Conservation (phyloP, 768 basidiomycete genomes). For the Podaxis pistillaris region DNA sequence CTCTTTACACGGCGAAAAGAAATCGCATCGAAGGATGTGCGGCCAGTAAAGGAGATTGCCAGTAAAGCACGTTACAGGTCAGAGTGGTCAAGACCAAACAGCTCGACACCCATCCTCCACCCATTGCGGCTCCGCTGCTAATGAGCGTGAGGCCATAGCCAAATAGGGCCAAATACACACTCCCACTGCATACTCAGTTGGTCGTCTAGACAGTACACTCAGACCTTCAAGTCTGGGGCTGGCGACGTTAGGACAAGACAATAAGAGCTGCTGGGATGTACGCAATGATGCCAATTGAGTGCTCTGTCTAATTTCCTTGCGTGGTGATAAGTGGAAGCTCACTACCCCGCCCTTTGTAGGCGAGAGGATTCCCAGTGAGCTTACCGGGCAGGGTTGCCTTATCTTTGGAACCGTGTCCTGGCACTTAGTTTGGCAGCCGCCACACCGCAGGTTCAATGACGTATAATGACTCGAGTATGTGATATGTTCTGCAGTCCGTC, state of each 20-base stretch:
- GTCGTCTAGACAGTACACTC: no score
- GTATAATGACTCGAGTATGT: neutral
- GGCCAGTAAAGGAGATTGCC: neutral
- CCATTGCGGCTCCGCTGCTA: conserved; percentile 2
- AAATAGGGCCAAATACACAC: neutral
- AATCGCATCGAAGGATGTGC: conserved; percentile 1
- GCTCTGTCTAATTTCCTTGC: no score
- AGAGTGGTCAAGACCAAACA: neutral
- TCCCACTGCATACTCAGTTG: no score
- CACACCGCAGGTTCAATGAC: neutral
- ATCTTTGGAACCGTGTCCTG: neutral
- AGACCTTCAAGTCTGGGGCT: no score
- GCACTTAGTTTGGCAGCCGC: neutral
- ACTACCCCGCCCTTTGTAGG: no score
- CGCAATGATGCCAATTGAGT: no score
- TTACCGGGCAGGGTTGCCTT: neutral
- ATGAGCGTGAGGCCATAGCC: neutral
- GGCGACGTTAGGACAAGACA: no score
- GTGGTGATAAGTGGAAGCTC: no score
- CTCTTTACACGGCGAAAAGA: neutral
- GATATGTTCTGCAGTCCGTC: neutral
- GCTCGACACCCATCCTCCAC: neutral
- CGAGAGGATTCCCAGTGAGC: neutral
- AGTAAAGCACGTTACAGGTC: conserved; percentile 1
- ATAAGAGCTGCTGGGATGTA: no score